Evolutionary conservation across 805 yeast species (phyloP).

Genomic region (Metschnikowia noctiluminum): DNA sequence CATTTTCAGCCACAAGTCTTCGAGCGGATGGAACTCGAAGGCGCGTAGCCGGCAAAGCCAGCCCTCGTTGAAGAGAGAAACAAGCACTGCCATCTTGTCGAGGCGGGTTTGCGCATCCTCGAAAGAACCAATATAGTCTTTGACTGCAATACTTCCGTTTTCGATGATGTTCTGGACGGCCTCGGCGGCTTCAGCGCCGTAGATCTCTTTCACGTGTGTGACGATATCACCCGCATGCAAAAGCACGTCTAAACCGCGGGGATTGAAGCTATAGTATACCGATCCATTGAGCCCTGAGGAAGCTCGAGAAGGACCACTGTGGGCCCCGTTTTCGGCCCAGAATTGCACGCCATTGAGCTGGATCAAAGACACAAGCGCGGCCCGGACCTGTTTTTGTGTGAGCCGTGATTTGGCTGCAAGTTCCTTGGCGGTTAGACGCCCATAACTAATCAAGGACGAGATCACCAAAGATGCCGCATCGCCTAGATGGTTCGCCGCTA

Average conservation of each 20-base stretch:
- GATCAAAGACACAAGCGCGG: constrained; percentile 68
- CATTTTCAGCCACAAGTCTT: constrained; percentile 37
- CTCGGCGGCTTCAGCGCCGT: constrained; percentile 48
- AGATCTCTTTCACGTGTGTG: constrained; percentile 44
- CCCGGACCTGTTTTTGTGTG: constrained; percentile 51
- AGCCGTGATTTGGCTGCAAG: constrained; percentile 46
- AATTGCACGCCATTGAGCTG: constrained; percentile 75
- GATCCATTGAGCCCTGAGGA: not conserved
- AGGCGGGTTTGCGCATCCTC: constrained; percentile 20
- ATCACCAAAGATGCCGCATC: constrained; percentile 67
- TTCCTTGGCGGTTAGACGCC: constrained; percentile 59
- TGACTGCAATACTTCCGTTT: constrained; percentile 60
- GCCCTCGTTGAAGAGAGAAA: constrained; percentile 30
- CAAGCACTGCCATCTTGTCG: constrained; percentile 25
- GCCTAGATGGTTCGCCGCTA: constrained; percentile 60
- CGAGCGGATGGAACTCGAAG: constrained; percentile 32
- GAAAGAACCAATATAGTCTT: constrained; percentile 39
- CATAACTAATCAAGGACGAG: constrained; percentile 60
- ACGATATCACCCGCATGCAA: constrained; percentile 79
- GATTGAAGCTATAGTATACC: constrained; percentile 57
- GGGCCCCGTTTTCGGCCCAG: constrained; percentile 45
- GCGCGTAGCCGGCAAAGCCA: constrained; percentile 35
- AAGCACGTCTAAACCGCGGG: constrained; percentile 59
- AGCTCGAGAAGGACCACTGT: constrained; percentile 12
- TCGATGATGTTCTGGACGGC: constrained; percentile 68